A percentile compares a stretch with the other conserved stretches of the same genome.
These are phyloP conservation scores for Nymphaea colorata DNA, from an alignment of 164 flowering plant species.

Conservation along the genomic window DNA sequence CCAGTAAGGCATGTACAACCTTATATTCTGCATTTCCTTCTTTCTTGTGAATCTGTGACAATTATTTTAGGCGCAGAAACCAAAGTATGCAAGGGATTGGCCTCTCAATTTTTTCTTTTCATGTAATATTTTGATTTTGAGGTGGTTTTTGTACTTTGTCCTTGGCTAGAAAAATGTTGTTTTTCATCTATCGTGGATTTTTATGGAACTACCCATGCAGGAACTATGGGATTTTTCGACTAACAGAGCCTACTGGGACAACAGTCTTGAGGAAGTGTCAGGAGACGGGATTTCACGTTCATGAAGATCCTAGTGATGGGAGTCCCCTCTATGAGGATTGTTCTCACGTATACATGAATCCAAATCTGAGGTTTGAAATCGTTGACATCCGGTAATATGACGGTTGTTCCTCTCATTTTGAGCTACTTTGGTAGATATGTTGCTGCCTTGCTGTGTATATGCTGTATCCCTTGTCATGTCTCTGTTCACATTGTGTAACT, in stretches of 20 bases:
- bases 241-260: slow-evolving; percentile 59
- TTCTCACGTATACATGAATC: slow-evolving; percentile 49
- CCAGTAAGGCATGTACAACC: neutral
- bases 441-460: neutral
- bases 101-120: too few relatives aligned
- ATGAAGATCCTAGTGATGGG: slow-evolving; percentile 53
- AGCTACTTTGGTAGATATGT: too few relatives aligned
- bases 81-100: neutral
- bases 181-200: neutral
- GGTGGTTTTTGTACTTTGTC: too few relatives aligned
- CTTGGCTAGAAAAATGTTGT: neutral
- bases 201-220: slow-evolving; percentile 17
- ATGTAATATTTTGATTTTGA: too few relatives aligned
- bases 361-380: slow-evolving; percentile 65
- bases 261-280: slow-evolving; percentile 41
- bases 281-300: slow-evolving; percentile 62
- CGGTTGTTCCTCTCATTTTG: neutral
- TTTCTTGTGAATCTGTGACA: neutral
- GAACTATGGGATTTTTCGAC: slow-evolving; percentile 53
- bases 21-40: neutral
- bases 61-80: neutral
- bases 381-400: slow-evolving; percentile 46
- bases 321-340: slow-evolving; percentile 57
- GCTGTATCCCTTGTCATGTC: neutral
- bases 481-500: neutral